Evolutionary conservation across 2,329 filamentous ascomycete species (phyloP), one percentile per base, ranked within the genome.

Genomic region (Epichloe aotearoae): DNA sequence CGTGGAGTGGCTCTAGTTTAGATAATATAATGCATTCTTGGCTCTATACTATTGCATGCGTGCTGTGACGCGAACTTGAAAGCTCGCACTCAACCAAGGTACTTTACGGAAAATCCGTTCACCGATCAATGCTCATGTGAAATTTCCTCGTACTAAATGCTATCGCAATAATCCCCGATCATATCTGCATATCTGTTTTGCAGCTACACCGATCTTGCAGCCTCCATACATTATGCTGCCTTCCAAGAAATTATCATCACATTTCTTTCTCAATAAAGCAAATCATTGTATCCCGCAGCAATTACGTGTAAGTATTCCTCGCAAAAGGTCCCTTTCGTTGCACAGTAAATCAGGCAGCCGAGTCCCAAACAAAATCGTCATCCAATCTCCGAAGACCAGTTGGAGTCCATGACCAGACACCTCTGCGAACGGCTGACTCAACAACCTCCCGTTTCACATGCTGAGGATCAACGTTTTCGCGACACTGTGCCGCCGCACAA

Each of bases 401-500:
- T 33, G 57, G 59, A 15, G 60, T 62, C 66, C 65, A 68, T 46
- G 61, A 59, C 59, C 63, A 69, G 26, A 68, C 57, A 23, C 66
- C 65, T 47, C 56, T 57, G 19, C 59, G 61, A 26, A 67, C 53
- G 39, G 62, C 61, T 19, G 58, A 59, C 36, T 61, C 57, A 15
- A 66, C 58, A 36, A 57, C 60, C 49, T 68, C 61, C 23, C 65
- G 60, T 58, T 65, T 67, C 50, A 59, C 60, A 20, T 53, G 54
- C 38, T 62, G 58, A 19, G 61, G 54, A 17, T 56, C 52, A 2
- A 54, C 53, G 30, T 52, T 56, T 5, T 58, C 57, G 39, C 69
- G 69, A 47, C 69, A 71, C 41, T 55, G 55, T 6, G 64, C 62
- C 42, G 69, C 67, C 23, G 65, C 60, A 52, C 69, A 71, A 44